phyloP scores from a whole-genome alignment of 352 stramenopile species.

The Pythium coloratum region DNA sequence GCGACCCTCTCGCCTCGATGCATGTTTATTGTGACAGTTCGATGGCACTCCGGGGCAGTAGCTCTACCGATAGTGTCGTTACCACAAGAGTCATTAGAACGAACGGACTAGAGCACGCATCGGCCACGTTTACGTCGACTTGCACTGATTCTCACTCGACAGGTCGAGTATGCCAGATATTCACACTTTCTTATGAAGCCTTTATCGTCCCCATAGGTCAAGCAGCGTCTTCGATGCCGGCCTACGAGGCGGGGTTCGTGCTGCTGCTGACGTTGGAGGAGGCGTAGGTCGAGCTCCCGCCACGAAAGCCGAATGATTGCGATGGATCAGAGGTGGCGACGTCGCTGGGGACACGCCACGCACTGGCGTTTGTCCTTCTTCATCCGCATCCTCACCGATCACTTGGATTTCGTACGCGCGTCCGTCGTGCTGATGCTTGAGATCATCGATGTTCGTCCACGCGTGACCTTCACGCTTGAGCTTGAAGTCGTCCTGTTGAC shows the following conservation, averaged over 20 bases:
- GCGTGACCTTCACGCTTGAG: neutral
- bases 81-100: too few species aligned
- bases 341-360: neutral
- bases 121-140: too few species aligned
- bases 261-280: neutral
- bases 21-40: too few species aligned
- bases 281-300: neutral
- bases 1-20: too few species aligned
- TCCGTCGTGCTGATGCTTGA: neutral
- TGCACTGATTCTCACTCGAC: too few species aligned
- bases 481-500: neutral
- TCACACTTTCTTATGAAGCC: too few species aligned
- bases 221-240: neutral
- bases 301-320: neutral
- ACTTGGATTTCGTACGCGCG: neutral
- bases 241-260: neutral
- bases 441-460: neutral
- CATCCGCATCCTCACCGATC: neutral
- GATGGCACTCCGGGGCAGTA: too few species aligned
- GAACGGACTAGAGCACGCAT: too few species aligned
- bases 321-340: neutral
- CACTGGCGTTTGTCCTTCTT: neutral
- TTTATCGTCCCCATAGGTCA: slow-evolving; percentile 1
- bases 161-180: too few species aligned
- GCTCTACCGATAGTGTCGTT: too few species aligned